Conservation (phyloP, 192 early-diverging fungal species). For the Coemansia sp. region DNA sequence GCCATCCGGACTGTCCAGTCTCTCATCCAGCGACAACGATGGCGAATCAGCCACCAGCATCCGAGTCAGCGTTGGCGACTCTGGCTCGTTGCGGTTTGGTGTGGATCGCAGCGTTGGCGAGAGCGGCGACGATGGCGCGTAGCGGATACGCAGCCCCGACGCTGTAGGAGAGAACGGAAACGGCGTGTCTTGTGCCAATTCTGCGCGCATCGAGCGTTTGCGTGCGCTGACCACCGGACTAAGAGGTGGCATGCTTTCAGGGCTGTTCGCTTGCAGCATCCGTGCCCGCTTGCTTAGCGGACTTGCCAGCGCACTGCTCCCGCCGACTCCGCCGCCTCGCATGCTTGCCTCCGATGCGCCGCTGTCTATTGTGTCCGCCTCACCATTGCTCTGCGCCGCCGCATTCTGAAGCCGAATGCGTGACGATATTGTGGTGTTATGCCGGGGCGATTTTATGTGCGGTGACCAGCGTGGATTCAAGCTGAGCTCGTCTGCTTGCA, state of each 20-base stretch:
- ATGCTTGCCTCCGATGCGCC: slow-evolving; percentile 2
- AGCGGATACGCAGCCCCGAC: slow-evolving; percentile 45
- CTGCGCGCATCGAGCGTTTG: slow-evolving; percentile 35
- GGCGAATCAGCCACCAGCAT: slow-evolving; percentile 41
- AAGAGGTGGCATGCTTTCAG: slow-evolving; percentile 53
- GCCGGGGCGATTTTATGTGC: slow-evolving; percentile 48
- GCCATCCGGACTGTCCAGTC: slow-evolving; percentile 20
- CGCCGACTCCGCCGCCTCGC: slow-evolving; percentile 8
- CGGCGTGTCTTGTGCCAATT: slow-evolving; percentile 34
- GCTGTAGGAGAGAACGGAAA: slow-evolving; percentile 45
- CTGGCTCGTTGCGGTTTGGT: slow-evolving; percentile 42
- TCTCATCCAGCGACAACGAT: slow-evolving; percentile 35
- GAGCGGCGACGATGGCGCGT: slow-evolving; percentile 50
- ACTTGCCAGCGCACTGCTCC: slow-evolving; percentile 24
- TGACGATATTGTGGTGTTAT: slow-evolving; percentile 45
- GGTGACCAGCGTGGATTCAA: slow-evolving; percentile 58
- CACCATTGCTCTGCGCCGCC: slow-evolving; percentile 5
- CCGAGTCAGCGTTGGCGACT: slow-evolving; percentile 47
- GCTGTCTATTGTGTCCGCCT: neutral
- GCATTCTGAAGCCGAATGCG: slow-evolving; percentile 37
- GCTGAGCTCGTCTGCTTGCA: slow-evolving; percentile 55
- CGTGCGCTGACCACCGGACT: slow-evolving; percentile 56
- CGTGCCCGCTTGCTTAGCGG: slow-evolving; percentile 50
- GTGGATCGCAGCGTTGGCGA: slow-evolving; percentile 44
- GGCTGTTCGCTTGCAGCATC: slow-evolving; percentile 46